Conservation (phyloP, 2,329 filamentous ascomycete species). For the Aspergillus tanneri region DNA sequence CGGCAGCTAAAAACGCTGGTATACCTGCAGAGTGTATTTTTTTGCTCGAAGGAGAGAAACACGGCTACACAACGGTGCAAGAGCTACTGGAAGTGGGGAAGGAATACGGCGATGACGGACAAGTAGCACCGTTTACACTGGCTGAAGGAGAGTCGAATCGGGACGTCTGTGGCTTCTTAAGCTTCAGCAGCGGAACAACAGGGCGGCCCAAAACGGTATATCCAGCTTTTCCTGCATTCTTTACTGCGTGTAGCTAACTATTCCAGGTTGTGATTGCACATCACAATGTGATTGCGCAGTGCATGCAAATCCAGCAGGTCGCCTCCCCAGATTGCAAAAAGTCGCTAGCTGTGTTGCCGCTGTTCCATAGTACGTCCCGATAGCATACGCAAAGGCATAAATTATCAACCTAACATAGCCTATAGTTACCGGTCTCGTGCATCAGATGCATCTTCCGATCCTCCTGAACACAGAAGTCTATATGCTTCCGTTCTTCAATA, state of each 20-base stretch:
- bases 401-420: not conserved
- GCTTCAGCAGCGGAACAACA: slow-evolving; percentile 52
- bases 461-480: slow-evolving; percentile 64
- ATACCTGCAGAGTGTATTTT: slow-evolving; percentile 55
- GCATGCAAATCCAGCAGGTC: slow-evolving; percentile 58
- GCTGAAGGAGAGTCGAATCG: slow-evolving; percentile 55
- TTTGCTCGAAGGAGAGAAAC: slow-evolving; percentile 55
- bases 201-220: slow-evolving; percentile 49
- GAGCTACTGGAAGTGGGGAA: slow-evolving; percentile 35
- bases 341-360: slow-evolving; percentile 58
- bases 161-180: slow-evolving; percentile 55
- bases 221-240: slow-evolving; percentile 21
- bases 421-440: slow-evolving; percentile 59
- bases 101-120: slow-evolving; percentile 40
- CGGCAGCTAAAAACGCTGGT: slow-evolving; percentile 56
- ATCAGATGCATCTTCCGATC: slow-evolving; percentile 62
- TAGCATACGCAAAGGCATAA: too few species aligned
- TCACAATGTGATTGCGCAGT: slow-evolving; percentile 60
- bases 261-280: slow-evolving; percentile 52
- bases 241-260: slow-evolving; percentile 12
- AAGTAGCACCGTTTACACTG: slow-evolving; percentile 52
- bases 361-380: slow-evolving; percentile 53
- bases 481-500: slow-evolving; percentile 65
- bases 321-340: slow-evolving; percentile 51
- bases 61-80: slow-evolving; percentile 49